phyloP scores from a whole-genome alignment of 2,329 filamentous ascomycete species.

The Nakataea oryzae region DNA sequence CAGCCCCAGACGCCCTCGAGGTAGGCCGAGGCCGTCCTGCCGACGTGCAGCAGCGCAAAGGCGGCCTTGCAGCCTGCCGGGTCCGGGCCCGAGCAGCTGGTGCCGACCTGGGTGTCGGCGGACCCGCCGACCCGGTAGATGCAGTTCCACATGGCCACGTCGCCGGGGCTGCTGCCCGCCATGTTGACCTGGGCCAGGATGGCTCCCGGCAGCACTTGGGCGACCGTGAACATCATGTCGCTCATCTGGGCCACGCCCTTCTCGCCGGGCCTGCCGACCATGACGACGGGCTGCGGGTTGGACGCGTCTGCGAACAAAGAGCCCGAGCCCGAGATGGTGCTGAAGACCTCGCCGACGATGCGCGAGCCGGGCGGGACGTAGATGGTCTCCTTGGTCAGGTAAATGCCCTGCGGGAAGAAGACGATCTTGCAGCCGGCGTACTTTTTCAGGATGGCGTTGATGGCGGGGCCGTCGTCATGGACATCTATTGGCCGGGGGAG shows the following conservation, averaged over 20 bases:
- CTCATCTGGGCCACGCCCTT: conserved; percentile 50
- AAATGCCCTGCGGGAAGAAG: conserved; percentile 45
- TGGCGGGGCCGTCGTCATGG: conserved; percentile 20
- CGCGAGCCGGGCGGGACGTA: conserved; percentile 36
- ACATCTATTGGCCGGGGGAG: no score
- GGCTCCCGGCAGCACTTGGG: conserved; percentile 48
- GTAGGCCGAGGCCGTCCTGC: conserved; percentile 32
- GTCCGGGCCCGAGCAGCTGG: conserved; percentile 20
- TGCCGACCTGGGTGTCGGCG: conserved; percentile 24
- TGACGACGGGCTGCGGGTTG: conserved; percentile 45
- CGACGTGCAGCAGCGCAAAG: conserved; percentile 38
- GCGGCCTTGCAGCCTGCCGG: conserved; percentile 32
- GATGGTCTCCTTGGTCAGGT: conserved; percentile 40
- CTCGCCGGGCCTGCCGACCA: conserved; percentile 47
- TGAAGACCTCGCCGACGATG: conserved; percentile 45
- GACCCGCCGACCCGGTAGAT: conserved; percentile 30
- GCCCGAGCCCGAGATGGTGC: conserved; percentile 37
- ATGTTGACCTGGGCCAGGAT: conserved; percentile 33
- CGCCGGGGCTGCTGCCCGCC: conserved; percentile 20
- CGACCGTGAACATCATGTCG: conserved; percentile 54
- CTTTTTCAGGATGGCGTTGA: conserved; percentile 20
- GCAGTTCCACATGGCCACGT: conserved; percentile 37
- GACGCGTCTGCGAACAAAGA: conserved; percentile 37
- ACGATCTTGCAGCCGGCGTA: conserved; percentile 29
- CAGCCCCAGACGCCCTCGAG: conserved; percentile 43